Evolutionary conservation across 73 alveolate species (phyloP).

Genomic region (Durusdinium trenchii): DNA sequence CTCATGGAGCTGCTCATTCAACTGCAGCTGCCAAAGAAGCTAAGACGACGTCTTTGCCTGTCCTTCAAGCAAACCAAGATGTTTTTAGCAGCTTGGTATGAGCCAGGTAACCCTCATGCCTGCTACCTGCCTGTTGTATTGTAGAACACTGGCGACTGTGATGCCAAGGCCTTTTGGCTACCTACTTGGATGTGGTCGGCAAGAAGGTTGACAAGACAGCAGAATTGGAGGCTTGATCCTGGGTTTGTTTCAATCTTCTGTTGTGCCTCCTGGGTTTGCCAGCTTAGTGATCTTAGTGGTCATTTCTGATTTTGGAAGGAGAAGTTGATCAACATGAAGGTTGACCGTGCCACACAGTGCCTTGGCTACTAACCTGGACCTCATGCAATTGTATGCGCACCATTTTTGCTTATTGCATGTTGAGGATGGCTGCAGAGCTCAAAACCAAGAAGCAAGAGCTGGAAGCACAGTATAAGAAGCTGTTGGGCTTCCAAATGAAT

Average conservation of each 20-base stretch:
- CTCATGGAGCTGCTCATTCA: background rate
- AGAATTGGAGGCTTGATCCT: background rate
- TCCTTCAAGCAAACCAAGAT: constrained; percentile 26
- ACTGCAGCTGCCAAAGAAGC: background rate
- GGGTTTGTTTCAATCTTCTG: too few relatives aligned
- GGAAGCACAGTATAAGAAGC: background rate
- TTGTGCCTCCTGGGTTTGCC: background rate
- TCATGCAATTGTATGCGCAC: background rate
- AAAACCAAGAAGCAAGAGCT: background rate
- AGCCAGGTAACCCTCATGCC: background rate
- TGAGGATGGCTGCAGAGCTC: constrained; percentile 22
- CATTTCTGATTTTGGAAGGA: background rate
- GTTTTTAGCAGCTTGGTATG: background rate
- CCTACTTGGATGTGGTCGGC: constrained; percentile 9
- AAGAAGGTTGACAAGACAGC: constrained; percentile 23
- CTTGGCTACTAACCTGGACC: background rate
- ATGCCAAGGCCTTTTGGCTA: background rate
- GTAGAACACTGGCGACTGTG: too few relatives aligned
- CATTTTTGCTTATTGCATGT: background rate
- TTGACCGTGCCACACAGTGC: background rate
- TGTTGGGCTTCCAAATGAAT: background rate
- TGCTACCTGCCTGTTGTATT: background rate
- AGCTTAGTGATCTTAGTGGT: background rate
- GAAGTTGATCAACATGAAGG: background rate
- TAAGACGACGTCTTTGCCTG: background rate